A percentile compares a stretch with the other conserved stretches of the same genome.
These are phyloP conservation scores for Stentor coeruleus DNA, from an alignment of 73 alveolate genomes.

Conservation along the genomic window DNA sequence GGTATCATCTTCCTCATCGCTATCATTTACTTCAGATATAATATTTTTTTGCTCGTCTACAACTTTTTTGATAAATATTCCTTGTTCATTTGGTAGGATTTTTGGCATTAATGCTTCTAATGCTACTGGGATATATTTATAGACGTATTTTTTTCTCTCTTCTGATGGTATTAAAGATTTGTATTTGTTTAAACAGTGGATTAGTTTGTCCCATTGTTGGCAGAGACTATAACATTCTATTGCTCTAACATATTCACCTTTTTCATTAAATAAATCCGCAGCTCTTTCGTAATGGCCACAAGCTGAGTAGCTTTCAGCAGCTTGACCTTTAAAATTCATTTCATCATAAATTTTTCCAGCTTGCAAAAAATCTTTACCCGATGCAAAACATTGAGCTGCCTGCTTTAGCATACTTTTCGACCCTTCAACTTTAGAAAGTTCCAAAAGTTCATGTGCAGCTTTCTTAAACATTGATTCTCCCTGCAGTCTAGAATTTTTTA, in stretches of 20 bases:
- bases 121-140: slow-evolving; percentile 69
- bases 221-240: slow-evolving; percentile 33
- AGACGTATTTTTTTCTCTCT: slow-evolving; percentile 53
- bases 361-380: slow-evolving; percentile 51
- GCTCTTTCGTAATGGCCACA: slow-evolving; percentile 38
- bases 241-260: slow-evolving; percentile 38
- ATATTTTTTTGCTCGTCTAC: not conserved
- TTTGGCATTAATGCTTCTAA: slow-evolving; percentile 42
- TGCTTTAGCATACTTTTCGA: slow-evolving; percentile 35
- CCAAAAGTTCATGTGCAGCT: slow-evolving; percentile 57
- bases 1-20: slow-evolving; percentile 1
- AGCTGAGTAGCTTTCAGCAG: slow-evolving; percentile 64
- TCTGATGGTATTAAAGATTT: slow-evolving; percentile 58
- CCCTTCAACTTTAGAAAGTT: not conserved
- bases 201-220: slow-evolving; percentile 42
- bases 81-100: not conserved
- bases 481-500: slow-evolving; percentile 30
- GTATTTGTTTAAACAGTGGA: slow-evolving; percentile 46
- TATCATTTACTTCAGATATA: not conserved
- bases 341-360: slow-evolving; percentile 56
- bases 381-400: slow-evolving; percentile 74
- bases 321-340: slow-evolving; percentile 46
- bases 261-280: slow-evolving; percentile 34
- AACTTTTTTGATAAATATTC: not conserved
- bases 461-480: slow-evolving; percentile 33